Evolutionary conservation across 345 rosid genomes (phyloP).

Genomic region (Rhodomyrtus tomentosa): DNA sequence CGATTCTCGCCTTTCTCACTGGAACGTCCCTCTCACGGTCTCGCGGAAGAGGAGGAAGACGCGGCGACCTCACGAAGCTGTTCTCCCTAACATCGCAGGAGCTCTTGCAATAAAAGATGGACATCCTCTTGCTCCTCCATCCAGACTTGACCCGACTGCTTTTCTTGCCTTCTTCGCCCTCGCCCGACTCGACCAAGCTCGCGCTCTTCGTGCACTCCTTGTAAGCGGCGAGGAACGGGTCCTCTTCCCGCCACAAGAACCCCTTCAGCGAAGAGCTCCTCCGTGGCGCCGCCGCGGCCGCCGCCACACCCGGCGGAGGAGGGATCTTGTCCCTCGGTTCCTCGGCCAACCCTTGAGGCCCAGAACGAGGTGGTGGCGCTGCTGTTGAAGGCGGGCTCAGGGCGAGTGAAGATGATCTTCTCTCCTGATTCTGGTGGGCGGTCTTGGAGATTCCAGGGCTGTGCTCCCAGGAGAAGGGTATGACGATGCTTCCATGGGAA

Average conservation of each 20-base stretch:
- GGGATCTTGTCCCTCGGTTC: neutral
- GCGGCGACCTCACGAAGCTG: conserved; percentile 17
- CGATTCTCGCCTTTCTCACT: neutral
- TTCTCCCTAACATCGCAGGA: conserved; percentile 39
- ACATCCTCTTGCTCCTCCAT: conserved; percentile 11
- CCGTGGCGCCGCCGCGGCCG: conserved; percentile 8
- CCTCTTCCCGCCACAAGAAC: conserved; percentile 27
- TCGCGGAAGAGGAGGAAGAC: conserved; percentile 33
- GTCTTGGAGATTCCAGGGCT: conserved; percentile 50
- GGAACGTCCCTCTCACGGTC: conserved; percentile 1
- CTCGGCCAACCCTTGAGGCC: neutral
- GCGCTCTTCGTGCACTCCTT: conserved; percentile 47
- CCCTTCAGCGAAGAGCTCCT: conserved; percentile 31
- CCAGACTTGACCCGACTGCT: neutral
- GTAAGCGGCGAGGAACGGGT: conserved; percentile 56
- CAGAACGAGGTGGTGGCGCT: neutral
- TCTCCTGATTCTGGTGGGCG: conserved; percentile 2
- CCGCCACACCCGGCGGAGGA: conserved; percentile 7
- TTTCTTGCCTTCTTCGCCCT: conserved; percentile 3
- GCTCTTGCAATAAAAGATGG: conserved; percentile 39
- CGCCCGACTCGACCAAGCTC: neutral
- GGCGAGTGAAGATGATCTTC: neutral
- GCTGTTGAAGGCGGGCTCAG: neutral
- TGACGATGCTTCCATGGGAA: conserved; percentile 36
- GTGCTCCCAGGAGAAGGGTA: conserved; percentile 71